A percentile compares a stretch with the other conserved stretches of the same genome.
These are phyloP conservation scores for Mycena indigotica DNA, from an alignment of 768 basidiomycete species.

Conservation along the genomic window DNA sequence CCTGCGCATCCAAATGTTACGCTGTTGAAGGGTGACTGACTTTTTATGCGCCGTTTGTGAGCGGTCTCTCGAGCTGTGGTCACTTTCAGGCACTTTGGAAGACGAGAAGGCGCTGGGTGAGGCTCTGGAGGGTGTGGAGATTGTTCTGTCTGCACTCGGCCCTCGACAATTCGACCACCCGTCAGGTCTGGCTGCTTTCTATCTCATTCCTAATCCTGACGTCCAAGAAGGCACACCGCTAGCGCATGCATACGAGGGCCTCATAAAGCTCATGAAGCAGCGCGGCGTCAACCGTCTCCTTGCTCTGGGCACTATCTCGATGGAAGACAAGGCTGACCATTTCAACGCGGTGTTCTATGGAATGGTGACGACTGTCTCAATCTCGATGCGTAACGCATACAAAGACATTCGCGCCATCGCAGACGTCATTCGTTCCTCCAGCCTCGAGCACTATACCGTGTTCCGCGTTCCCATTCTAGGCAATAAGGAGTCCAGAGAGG, in stretches of 20 bases:
- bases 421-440: conserved; percentile 50
- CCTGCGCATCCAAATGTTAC: conserved; percentile 45
- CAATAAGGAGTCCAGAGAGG: conserved; percentile 44
- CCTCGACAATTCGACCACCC: conserved; percentile 34
- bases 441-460: conserved; percentile 66
- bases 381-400: conserved; percentile 59
- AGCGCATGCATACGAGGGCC: conserved; percentile 55
- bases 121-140: conserved; percentile 59
- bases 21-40: conserved; percentile 39
- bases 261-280: conserved; percentile 60
- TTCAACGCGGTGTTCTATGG: conserved; percentile 35
- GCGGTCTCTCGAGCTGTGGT: neutral
- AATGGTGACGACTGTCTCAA: conserved; percentile 32
- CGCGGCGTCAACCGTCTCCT: conserved; percentile 60
- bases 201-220: neutral
- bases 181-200: conserved; percentile 13
- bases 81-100: conserved; percentile 47
- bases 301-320: conserved; percentile 67
- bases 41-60: neutral
- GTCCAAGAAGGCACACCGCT: conserved; percentile 54
- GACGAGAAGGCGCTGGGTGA: conserved; percentile 50
- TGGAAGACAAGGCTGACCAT: conserved; percentile 61
- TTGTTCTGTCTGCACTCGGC: conserved; percentile 69
- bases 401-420: conserved; percentile 69
- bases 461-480: conserved; percentile 67